These are phyloP conservation scores for Penicillium malachiteum DNA, from an alignment of 495 filamentous ascomycete species.

Conservation along the genomic window DNA sequence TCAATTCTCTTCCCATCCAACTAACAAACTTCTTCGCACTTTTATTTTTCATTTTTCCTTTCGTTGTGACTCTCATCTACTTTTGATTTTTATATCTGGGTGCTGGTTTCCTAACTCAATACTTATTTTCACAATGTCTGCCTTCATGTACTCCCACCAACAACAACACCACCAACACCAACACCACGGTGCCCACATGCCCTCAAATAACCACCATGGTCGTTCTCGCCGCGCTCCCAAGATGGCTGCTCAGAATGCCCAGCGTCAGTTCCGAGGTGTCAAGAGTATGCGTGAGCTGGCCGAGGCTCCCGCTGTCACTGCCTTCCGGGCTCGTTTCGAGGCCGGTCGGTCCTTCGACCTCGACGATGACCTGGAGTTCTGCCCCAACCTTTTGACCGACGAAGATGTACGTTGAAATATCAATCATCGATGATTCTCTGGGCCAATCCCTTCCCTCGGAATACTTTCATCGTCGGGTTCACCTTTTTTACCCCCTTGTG, in stretches of 20 bases:
- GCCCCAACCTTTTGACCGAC: conserved; percentile 88
- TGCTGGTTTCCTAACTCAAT: conserved; percentile 33
- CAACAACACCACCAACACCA: conserved; percentile 61
- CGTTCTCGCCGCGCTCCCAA: conserved; percentile 86
- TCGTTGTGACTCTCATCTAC: conserved; percentile 37
- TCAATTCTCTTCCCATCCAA: conserved; percentile 30
- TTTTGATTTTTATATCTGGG: conserved; percentile 27
- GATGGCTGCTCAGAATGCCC: conserved; percentile 74
- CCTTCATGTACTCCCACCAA: conserved; percentile 64
- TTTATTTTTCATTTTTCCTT: conserved; percentile 27
- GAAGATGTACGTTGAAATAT: conserved; percentile 75
- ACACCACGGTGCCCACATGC: conserved; percentile 49
- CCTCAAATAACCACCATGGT: conserved; percentile 75
- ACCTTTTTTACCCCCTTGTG: background rate
- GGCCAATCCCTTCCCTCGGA: background rate
- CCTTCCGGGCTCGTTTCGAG: conserved; percentile 84
- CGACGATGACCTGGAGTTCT: conserved; percentile 96
- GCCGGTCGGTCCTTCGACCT: conserved; percentile 93
- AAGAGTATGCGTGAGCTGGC: conserved; percentile 87
- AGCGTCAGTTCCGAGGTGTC: conserved; percentile 80
- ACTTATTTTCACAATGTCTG: conserved; percentile 58
- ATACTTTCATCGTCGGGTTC: background rate
- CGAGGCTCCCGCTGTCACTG: conserved; percentile 68
- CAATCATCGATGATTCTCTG: conserved; percentile 1
- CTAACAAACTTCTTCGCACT: conserved; percentile 23